A percentile compares a stretch with the other conserved stretches of the same genome.
These are phyloP conservation scores for Pholiota molesta DNA, from an alignment of 768 basidiomycete genomes.

Conservation along the genomic window DNA sequence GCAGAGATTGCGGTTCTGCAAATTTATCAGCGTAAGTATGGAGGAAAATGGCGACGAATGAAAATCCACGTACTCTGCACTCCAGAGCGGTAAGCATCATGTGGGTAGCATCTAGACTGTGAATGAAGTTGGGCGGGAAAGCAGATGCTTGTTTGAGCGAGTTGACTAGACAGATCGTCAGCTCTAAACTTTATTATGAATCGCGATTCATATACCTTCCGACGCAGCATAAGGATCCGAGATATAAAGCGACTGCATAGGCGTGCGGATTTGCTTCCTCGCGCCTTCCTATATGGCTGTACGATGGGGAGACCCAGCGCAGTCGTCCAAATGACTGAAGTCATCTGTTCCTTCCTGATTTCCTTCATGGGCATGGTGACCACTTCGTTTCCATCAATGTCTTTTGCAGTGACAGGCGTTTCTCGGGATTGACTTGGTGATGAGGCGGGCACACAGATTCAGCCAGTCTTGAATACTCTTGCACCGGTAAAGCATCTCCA, in stretches of 20 bases:
- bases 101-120: conserved; percentile 96
- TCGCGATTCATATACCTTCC: conserved; percentile 48
- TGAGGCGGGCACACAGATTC: conserved; percentile 77
- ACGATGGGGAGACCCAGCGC: conserved; percentile 94
- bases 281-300: conserved; percentile 91
- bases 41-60: conserved; percentile 5
- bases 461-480: conserved; percentile 93
- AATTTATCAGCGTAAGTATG: background rate
- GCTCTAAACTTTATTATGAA: background rate
- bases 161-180: conserved; percentile 54
- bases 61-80: conserved; percentile 62
- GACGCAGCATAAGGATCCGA: conserved; percentile 80
- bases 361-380: conserved; percentile 12
- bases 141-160: conserved; percentile 89
- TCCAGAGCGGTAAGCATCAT: conserved; percentile 97
- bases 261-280: conserved; percentile 82
- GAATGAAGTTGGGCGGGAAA: conserved; percentile 99
- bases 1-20: conserved; percentile 68
- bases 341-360: conserved; percentile 89
- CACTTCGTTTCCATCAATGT: conserved; percentile 22
- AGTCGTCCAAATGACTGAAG: conserved; percentile 94
- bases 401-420: conserved; percentile 56
- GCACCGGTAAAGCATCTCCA: conserved; percentile 91
- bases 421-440: conserved; percentile 84
- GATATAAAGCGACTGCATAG: conserved; percentile 86